Base-by-base conservation (phyloP, 148 eudicot genomes). In the Chenopodium quinoa region DNA sequence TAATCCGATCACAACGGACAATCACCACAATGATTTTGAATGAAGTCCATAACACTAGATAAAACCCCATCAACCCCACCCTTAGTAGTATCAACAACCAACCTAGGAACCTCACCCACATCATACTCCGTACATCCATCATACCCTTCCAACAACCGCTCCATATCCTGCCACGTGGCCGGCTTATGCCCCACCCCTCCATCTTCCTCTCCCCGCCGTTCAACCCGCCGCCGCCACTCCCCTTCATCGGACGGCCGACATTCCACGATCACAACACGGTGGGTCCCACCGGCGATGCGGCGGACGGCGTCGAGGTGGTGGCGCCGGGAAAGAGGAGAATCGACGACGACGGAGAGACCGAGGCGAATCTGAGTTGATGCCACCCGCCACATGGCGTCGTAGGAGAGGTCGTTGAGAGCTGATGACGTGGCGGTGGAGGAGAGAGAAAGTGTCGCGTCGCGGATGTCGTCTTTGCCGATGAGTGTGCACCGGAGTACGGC, bases 401-500 rank as follows among this genome's bases (percentile, higher is more conserved):
- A 92, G 37, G 98, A 91, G 62, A 94, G 83, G 77, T 89, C 82
- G 86, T 94, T 91, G 70, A 86, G 77, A 3, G 82, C 54, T 13
- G 83, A 2, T 10, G 75, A n/a, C 1, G 75, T 17, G 63, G 76
- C 29, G 71, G 87, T 75, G 70, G 86, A 46, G 86, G 83, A 65
- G 84, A 91, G 77, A 31, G 85, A 31, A 64, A 79, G 29, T 1
- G 94, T 89, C 80, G 88, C 86, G 73, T 86, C 92, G 27, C 87
- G 89, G 78, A 91, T 83, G 81, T 91, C 93, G 90, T 94, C 98
- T 75, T 94, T 92, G 90, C 91, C 96, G 58, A 94, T 29, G 60
- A 94, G 87, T 4, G 98, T 93, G 85, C 82, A 88, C 19, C 70
- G 80, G 71, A 94, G 86, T 46, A 84, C n/a, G 37, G 84, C 17